Evolutionary conservation across 257 asterid genomes (phyloP).

Genomic region (Solanum piurae): DNA sequence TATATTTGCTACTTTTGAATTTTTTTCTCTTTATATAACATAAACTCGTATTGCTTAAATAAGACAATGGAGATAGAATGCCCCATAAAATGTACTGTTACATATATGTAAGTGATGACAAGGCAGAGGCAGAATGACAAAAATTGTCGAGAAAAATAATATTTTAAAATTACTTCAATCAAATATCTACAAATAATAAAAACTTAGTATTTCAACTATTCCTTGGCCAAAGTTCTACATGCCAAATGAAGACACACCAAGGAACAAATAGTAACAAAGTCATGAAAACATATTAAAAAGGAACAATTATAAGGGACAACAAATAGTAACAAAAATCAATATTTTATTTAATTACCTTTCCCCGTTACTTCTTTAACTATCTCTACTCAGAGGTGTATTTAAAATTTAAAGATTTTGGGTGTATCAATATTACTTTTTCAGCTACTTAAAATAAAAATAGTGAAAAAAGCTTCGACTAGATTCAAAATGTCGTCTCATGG

Average conservation of each 20-base stretch:
- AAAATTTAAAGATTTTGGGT: accelerated
- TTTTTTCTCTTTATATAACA: too few species aligned
- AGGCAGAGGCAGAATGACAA: neutral
- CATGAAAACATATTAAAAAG: too few species aligned
- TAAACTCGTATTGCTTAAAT: too few species aligned
- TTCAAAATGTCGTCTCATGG: neutral
- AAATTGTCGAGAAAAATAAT: neutral
- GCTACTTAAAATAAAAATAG: neutral
- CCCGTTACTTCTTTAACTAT: accelerated
- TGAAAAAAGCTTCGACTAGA: neutral
- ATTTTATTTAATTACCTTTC: too few species aligned
- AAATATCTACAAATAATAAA: neutral
- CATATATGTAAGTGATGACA: neutral
- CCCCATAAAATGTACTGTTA: neutral
- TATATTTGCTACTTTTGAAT: too few species aligned
- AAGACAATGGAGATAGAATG: neutral
- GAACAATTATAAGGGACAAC: too few species aligned
- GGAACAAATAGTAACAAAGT: neutral
- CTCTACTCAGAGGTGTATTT: neutral
- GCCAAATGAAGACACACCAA: neutral
- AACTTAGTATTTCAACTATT: neutral
- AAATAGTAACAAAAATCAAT: too few species aligned
- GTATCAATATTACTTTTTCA: neutral
- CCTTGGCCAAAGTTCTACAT: neutral
- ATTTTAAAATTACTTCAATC: neutral